Evolutionary conservation across 805 yeast genomes (phyloP).

Genomic region (Sugiyamaella boreocaroliniensis): DNA sequence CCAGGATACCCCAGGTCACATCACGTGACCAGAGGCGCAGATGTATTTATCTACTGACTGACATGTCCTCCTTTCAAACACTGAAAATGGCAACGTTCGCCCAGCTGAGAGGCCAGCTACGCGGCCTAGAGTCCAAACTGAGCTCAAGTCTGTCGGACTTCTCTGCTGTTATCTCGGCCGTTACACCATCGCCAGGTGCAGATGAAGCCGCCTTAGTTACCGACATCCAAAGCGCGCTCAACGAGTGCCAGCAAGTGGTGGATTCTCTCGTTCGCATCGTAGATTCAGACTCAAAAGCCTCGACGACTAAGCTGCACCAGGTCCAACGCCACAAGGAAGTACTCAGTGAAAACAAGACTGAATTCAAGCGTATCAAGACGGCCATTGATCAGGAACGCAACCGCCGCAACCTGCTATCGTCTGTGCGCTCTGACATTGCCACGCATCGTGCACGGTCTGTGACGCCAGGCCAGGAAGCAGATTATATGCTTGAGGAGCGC

Average conservation of each 20-base stretch:
- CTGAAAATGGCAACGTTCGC: conserved; percentile 43
- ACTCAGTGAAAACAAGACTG: conserved; percentile 60
- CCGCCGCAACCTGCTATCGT: conserved; percentile 62
- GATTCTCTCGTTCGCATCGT: conserved; percentile 46
- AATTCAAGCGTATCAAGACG: conserved; percentile 51
- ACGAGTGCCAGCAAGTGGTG: conserved; percentile 35
- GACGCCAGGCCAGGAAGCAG: conserved; percentile 42
- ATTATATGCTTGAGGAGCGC: conserved; percentile 73
- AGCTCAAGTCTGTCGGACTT: conserved; percentile 45
- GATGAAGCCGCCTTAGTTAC: conserved; percentile 43
- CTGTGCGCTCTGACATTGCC: conserved; percentile 75
- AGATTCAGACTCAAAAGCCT: conserved; percentile 46
- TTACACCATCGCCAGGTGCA: conserved; percentile 41
- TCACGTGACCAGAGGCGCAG: background rate
- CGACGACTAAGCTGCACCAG: conserved; percentile 75
- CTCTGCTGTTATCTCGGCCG: conserved; percentile 48
- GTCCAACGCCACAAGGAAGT: conserved; percentile 74
- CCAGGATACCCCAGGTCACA: background rate
- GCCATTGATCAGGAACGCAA: conserved; percentile 68
- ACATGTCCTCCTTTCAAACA: background rate
- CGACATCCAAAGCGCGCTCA: conserved; percentile 46
- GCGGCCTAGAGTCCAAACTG: conserved; percentile 66
- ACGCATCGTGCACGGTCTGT: conserved; percentile 41
- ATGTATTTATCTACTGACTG: background rate
- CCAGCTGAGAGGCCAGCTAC: conserved; percentile 60